Base-by-base conservation (phyloP, 2,329 filamentous ascomycete species). In the Cladorrhinum sp. region DNA sequence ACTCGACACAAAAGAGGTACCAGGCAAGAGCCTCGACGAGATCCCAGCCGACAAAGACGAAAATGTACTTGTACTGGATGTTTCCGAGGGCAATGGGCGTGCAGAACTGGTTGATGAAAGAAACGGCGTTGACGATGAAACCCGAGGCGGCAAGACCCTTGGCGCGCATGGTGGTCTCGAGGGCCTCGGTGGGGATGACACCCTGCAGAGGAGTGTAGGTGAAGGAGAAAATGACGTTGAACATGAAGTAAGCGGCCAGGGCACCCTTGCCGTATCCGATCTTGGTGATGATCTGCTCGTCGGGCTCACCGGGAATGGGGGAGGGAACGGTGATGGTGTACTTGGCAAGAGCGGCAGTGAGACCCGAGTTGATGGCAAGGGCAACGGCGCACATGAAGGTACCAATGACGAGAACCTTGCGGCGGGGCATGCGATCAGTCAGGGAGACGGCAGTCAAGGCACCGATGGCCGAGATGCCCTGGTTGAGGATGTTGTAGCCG, bases 121-220 rank as follows among this genome's bases (percentile, higher is more conserved):
- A 75, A 48, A 79, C 70, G 24, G 74, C 71, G 62, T 74, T 77
- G 65, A 79, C 77, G 55, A 80, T 73, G 61, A 81, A 72, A n/a
- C 73, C 75, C 1, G 75, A 78, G 2, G 74, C 68, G 3, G 78
- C 78, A 16, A 80, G 69, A 62, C 79, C 78, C 70, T 80, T 81
- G 60, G 78, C 77, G 56, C 78, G 76, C 38, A 73, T 78, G 3
- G 78, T 79, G 1, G 78, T 81, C 65, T 79, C 78, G 29, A 81
- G 72, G 2, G 77, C 76, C 62, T 81, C 79, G 25, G 76, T 75
- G 1, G 78, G 77, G 45, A 80, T 75, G 49, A 79, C 76, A 59
- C 75, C 77, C 62, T 81, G 79, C 12, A 81, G 74, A 1, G 79
- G 79, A 1, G 78, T 81, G 66, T 80, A 80, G 45, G 77, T 78